Conservation (phyloP, 106 monocot species). For the Allium cepa region DNA sequence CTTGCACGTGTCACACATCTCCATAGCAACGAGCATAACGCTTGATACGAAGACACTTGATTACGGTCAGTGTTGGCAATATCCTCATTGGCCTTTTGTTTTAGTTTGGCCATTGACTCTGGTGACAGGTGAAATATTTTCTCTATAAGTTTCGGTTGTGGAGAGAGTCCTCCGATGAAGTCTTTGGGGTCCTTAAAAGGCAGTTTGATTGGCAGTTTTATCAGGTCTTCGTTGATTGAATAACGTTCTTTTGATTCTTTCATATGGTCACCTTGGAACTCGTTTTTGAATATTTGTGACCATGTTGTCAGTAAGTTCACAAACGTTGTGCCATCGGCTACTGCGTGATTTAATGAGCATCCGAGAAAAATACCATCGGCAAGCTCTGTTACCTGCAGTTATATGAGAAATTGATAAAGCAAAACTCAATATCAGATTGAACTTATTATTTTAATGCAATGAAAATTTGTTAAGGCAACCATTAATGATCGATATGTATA, state of each 20-base stretch:
- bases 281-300: no score
- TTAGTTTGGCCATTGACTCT: conserved; percentile 14
- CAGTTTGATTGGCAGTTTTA: conserved; percentile 17
- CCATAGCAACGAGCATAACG: conserved; percentile 14
- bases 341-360: no score
- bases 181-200: conserved; percentile 18
- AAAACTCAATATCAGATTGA: no score
- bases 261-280: no score
- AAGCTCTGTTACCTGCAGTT: no score
- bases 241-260: no score
- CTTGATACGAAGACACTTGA: conserved; percentile 10
- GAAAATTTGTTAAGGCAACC: no score
- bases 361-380: no score
- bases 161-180: conserved; percentile 13
- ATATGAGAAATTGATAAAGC: no score
- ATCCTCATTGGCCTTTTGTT: conserved; percentile 21
- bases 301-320: no score
- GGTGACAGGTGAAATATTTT: conserved; percentile 27
- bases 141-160: conserved; percentile 14
- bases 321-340: no score
- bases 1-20: conserved; percentile 14
- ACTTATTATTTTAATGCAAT: no score
- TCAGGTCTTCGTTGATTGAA: background rate
- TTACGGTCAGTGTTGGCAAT: background rate
- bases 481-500: background rate